These are phyloP conservation scores for Dendryphion nanum DNA, from an alignment of 2,329 filamentous ascomycete species.

Conservation along the genomic window DNA sequence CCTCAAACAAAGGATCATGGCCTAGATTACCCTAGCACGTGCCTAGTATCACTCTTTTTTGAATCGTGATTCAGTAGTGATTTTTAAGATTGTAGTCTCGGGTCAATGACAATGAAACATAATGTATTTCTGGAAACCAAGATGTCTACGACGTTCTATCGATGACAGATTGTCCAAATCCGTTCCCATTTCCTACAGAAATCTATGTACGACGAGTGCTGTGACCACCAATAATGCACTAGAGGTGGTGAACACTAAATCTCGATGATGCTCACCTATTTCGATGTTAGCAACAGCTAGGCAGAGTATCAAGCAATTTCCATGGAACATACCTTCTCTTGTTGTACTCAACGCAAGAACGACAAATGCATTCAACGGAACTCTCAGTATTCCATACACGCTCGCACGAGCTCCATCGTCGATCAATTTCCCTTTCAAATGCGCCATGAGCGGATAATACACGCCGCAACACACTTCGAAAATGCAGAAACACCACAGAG, in stretches of 20 bases:
- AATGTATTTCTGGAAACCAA: too few relatives aligned
- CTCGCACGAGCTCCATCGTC: conserved; percentile 54
- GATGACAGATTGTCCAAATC: too few relatives aligned
- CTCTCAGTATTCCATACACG: conserved; percentile 57
- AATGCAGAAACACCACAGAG: conserved; percentile 58
- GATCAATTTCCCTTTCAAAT: conserved; percentile 55
- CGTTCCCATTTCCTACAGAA: too few relatives aligned
- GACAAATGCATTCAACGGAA: conserved; percentile 54
- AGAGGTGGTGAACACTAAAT: conserved; percentile 30
- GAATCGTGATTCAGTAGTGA: too few relatives aligned
- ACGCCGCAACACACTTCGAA: conserved; percentile 59
- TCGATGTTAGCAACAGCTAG: background rate
- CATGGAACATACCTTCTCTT: conserved; percentile 24
- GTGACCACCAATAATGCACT: conserved; percentile 26
- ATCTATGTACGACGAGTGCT: conserved; percentile 7
- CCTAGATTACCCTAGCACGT: too few relatives aligned
- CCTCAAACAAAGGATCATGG: too few relatives aligned
- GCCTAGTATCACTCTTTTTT: too few relatives aligned
- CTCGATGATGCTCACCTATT: conserved; percentile 28
- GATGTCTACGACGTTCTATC: too few relatives aligned
- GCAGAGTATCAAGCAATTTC: too few relatives aligned
- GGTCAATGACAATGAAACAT: too few relatives aligned
- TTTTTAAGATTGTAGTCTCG: too few relatives aligned
- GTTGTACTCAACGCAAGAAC: conserved; percentile 33
- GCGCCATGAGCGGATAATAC: conserved; percentile 58